Percentiles rank a stretch among this genome's conserved stretches.
Conservation (phyloP, 1,284 basidiomycete species). For the Ustilago vetiveriae region DNA sequence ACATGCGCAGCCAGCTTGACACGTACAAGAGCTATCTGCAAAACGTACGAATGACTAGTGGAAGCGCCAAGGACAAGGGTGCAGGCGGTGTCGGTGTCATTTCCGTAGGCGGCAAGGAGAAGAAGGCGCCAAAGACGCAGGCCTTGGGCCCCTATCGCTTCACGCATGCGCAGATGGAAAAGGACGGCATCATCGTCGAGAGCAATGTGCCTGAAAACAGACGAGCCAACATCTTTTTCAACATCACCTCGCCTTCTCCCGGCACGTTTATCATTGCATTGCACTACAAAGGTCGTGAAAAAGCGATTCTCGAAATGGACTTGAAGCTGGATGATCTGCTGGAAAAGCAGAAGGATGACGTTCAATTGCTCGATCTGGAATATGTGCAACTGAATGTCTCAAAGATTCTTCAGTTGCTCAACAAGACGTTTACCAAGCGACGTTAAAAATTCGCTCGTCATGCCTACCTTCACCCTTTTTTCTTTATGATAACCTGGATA, state of each 20-base stretch:
- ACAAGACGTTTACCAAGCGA: conserved; percentile 66
- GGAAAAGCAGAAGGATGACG: conserved; percentile 98
- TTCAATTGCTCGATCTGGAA: conserved; percentile 91
- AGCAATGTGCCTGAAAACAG: conserved; percentile 95
- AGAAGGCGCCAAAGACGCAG: conserved; percentile 85
- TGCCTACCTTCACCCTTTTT: not conserved
- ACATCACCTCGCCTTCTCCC: conserved; percentile 94
- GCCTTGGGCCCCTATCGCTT: conserved; percentile 94
- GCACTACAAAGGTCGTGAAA: conserved; percentile 98
- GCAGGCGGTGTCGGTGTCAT: conserved; percentile 92
- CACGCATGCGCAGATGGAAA: conserved; percentile 96
- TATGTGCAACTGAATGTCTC: conserved; percentile 97
- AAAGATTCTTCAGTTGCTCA: conserved; percentile 82
- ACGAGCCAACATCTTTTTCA: conserved; percentile 97
- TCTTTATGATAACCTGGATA: conserved; percentile 4
- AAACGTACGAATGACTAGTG: conserved; percentile 86
- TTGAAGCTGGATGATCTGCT: conserved; percentile 97
- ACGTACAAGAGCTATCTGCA: conserved; percentile 99
- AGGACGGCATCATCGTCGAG: conserved; percentile 98
- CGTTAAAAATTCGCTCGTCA: too few species aligned
- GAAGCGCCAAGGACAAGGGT: conserved; percentile 67
- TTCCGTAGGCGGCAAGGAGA: conserved; percentile 94
- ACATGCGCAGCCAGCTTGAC: conserved; percentile 92
- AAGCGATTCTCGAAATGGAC: conserved; percentile 99
- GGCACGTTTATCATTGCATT: conserved; percentile 98